Base-by-base conservation (phyloP, 306 rosid genomes). In the Quercus dentata region DNA sequence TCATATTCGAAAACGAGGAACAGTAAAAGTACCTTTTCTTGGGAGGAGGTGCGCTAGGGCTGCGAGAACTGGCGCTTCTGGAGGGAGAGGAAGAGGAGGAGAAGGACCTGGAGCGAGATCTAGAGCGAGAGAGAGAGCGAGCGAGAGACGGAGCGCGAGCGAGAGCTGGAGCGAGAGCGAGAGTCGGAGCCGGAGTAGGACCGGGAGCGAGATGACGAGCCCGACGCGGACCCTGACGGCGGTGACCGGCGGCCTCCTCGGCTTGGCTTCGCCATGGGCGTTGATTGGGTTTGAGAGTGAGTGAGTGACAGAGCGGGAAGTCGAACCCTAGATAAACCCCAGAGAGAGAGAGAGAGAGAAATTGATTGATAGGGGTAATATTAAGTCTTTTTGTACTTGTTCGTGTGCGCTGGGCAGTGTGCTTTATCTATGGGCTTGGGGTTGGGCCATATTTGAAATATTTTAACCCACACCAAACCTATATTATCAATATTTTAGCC, bases 201-300 rank as follows among this genome's bases (percentile, higher is more conserved):
- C 44, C 79, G 78, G 6, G 96, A 89, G 21, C 88, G 91, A 4
- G 99, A 94, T 20, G 97, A 92, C 2, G 93, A 91, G 49, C 82
- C 90, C 3, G 98, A 94, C 13, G 6, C 44, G 68, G 98, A 94
- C 55, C 97, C 93, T 2, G 99, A 87, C 15, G 93, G 96, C 21
- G 86, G 89, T 33, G 99, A 89, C 74, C 99, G 98, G 74, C 96
- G 99, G 51, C 81, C 93, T 86, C 81, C 93, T 86, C 97, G 90
- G 83, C 87, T 94, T 17, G 98, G 97, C 78, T 96, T 96, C 86
- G 97, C 94, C 99, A 96, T 96, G 51, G 71, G 46, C 46, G 11
- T 2, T 41, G 46, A 41, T 41, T 41, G 46, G 46, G 11, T 38
- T 38, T 8, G 46, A 41, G 46, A 38, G 46, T 41, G 46, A 7